These are phyloP conservation scores for Anethum foeniculum DNA, from an alignment of 140 eudicot genomes.

Conservation along the genomic window DNA sequence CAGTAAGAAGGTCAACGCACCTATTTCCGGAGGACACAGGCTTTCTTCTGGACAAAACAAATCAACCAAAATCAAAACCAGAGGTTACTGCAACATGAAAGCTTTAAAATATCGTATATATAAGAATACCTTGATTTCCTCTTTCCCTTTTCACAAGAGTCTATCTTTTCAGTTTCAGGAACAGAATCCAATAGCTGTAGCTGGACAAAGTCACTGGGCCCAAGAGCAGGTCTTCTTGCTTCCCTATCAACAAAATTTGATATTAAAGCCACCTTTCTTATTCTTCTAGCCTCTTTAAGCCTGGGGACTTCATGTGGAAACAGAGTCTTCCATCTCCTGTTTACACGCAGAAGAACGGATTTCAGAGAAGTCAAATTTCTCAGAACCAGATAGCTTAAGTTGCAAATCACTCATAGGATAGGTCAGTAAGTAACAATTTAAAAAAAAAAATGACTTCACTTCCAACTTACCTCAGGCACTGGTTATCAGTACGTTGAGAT, in stretches of 20 bases:
- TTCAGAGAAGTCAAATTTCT: background rate
- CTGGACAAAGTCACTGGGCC: constrained; percentile 44
- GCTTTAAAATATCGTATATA: background rate
- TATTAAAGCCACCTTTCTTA: constrained; percentile 43
- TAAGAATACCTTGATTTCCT: constrained; percentile 37
- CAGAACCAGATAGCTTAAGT: background rate
- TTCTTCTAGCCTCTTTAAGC: constrained; percentile 48
- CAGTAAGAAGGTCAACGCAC: constrained; percentile 8
- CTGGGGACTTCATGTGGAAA: constrained; percentile 59
- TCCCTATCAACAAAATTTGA: constrained; percentile 93
- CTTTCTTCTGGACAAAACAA: constrained; percentile 1
- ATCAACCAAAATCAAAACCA: background rate
- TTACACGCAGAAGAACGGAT: constrained; percentile 5
- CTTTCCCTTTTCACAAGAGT: constrained; percentile 19
- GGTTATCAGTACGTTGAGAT: constrained; percentile 81
- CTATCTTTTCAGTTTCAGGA: constrained; percentile 23
- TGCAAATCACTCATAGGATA: background rate
- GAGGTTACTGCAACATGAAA: background rate
- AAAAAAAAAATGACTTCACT: background rate
- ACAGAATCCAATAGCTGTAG: constrained; percentile 19
- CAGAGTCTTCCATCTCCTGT: constrained; percentile 73
- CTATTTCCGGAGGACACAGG: background rate
- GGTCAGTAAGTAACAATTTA: too few species aligned
- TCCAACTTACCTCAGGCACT: constrained; percentile 57
- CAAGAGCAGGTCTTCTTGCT: constrained; percentile 62